A percentile compares a stretch with the other conserved stretches of the same genome.
Evolutionary conservation across 345 rosid species (phyloP).

Genomic region (Populus simonii): DNA sequence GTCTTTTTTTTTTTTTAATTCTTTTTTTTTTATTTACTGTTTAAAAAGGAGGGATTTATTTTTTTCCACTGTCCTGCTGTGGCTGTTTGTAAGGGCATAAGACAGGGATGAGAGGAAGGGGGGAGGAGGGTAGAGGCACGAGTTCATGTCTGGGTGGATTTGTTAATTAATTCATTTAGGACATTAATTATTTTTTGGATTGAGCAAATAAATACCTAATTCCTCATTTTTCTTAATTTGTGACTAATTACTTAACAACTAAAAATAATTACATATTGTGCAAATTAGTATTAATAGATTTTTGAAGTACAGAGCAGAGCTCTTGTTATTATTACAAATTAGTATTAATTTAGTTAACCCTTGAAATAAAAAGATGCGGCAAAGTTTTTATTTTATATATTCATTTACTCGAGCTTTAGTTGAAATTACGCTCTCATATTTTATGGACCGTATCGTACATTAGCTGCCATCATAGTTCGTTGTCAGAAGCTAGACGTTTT

Average conservation of each 20-base stretch:
- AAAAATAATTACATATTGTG: too few species aligned
- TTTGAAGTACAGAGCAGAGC: too few species aligned
- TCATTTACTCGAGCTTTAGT: too few species aligned
- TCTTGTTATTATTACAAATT: too few species aligned
- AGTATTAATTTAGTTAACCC: too few species aligned
- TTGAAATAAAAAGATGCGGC: too few species aligned
- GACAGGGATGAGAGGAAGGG: not conserved
- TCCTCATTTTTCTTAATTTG: not conserved
- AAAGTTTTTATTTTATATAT: too few species aligned
- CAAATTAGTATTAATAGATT: too few species aligned
- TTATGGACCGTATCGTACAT: too few species aligned
- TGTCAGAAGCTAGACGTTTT: too few species aligned
- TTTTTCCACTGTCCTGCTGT: not conserved
- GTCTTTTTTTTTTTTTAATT: not conserved
- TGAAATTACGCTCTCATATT: too few species aligned
- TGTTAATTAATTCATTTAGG: constrained; percentile 6
- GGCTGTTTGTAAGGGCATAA: not conserved
- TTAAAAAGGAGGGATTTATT: constrained; percentile 13
- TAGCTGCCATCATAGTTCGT: too few species aligned
- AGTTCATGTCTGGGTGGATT: constrained; percentile 11
- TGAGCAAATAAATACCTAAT: not conserved
- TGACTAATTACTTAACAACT: not conserved
- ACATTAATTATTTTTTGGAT: not conserved
- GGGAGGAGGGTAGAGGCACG: constrained; percentile 5
- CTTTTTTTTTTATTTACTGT: not conserved